A percentile compares a stretch with the other conserved stretches of the same genome.
These are phyloP conservation scores for Astragalus glycyphyllos DNA, from an alignment of 306 rosid genomes.

Conservation along the genomic window DNA sequence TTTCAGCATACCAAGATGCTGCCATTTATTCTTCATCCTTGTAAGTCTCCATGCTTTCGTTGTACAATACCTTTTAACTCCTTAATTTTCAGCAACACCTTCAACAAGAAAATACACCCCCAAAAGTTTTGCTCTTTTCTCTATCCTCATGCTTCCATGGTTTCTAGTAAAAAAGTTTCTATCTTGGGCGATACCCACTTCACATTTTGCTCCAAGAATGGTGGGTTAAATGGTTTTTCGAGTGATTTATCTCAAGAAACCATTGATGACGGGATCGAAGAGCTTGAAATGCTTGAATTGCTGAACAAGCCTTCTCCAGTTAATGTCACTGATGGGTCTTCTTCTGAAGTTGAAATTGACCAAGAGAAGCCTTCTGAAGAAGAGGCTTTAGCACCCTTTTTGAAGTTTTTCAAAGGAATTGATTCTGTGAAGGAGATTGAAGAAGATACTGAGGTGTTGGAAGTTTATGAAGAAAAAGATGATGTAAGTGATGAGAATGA, in stretches of 20 bases:
- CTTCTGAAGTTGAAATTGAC: conserved; percentile 51
- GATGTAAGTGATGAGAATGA: conserved; percentile 42
- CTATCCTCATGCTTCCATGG: conserved; percentile 37
- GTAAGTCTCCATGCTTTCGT: conserved; percentile 49
- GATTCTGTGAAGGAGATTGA: conserved; percentile 54
- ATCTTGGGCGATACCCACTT: conserved; percentile 50
- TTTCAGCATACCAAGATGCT: conserved; percentile 60
- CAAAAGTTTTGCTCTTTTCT: conserved; percentile 39
- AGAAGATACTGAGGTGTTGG: conserved; percentile 44
- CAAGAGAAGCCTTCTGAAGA: conserved; percentile 47
- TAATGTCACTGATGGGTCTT: conserved; percentile 3
- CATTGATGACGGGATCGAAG: conserved; percentile 50
- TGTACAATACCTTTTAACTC: conserved; percentile 26
- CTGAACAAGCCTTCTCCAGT: conserved; percentile 77
- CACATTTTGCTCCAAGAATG: conserved; percentile 62
- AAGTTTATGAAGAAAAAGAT: conserved; percentile 53
- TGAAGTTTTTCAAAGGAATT: conserved; percentile 76
- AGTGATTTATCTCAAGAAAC: conserved; percentile 55
- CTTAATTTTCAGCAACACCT: conserved; percentile 32
- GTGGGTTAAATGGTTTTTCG: conserved; percentile 59
- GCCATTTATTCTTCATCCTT: conserved; percentile 58
- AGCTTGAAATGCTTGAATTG: conserved; percentile 68
- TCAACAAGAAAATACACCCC: conserved; percentile 34
- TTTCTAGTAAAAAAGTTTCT: conserved; percentile 48
- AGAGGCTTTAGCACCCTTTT: conserved; percentile 82